Evolutionary conservation across 345 rosid species (phyloP).

Genomic region (Corchorus capsularis): DNA sequence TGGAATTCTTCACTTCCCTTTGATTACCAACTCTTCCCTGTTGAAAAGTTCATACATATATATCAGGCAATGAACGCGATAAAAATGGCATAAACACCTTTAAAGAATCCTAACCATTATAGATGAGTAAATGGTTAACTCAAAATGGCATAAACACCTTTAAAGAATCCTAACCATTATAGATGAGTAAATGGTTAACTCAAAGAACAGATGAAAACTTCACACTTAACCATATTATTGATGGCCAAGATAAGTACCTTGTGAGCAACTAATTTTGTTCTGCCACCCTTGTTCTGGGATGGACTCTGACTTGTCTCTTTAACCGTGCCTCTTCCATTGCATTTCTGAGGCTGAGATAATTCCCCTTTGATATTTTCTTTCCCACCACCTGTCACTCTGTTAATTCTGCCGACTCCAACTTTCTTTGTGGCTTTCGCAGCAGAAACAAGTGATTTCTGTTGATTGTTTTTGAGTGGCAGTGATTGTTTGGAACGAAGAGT

Average conservation of each 20-base stretch:
- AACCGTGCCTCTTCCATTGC: constrained; percentile 25
- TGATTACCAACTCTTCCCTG: constrained; percentile 29
- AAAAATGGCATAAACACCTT: not conserved
- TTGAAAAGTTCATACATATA: constrained; percentile 7
- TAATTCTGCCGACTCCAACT: constrained; percentile 15
- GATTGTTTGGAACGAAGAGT: constrained; percentile 28
- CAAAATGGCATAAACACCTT: not conserved
- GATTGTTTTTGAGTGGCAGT: constrained; percentile 29
- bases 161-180: not conserved
- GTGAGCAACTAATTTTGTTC: constrained; percentile 26
- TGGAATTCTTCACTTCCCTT: constrained; percentile 20
- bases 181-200: not conserved
- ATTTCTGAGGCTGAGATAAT: constrained; percentile 19
- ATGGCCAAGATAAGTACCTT: constrained; percentile 43
- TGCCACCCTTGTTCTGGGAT: constrained; percentile 26
- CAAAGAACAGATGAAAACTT: not conserved
- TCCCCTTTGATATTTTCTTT: constrained; percentile 41
- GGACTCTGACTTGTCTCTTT: constrained; percentile 26
- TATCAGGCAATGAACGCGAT: not conserved
- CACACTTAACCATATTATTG: not conserved
- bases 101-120: no score
- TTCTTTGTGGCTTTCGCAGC: constrained; percentile 28
- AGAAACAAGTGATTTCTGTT: constrained; percentile 17
- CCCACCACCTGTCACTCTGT: constrained; percentile 30
- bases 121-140: not conserved